phyloP scores from a whole-genome alignment of 2,329 filamentous ascomycete species.

The Cryphonectria naterciae region DNA sequence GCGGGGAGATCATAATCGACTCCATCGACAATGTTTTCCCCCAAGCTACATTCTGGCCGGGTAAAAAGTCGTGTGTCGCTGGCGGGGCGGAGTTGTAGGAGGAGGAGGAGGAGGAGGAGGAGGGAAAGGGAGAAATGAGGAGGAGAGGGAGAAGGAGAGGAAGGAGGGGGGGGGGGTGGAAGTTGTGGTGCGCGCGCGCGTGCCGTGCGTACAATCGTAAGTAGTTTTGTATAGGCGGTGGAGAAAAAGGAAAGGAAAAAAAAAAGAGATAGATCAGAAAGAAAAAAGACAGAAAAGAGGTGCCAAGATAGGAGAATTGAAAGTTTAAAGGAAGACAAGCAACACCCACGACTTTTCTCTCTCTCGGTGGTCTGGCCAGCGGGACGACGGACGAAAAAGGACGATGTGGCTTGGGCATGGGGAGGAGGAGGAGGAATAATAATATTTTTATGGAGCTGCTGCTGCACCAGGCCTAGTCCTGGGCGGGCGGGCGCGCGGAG shows the following conservation, averaged over 20 bases:
- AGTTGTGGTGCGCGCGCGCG: not conserved
- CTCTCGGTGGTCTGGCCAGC: not conserved
- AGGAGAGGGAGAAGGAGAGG: not conserved
- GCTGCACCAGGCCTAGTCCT: not conserved
- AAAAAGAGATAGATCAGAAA: not conserved
- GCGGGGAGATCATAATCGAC: slow-evolving; percentile 16
- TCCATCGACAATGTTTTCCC: slow-evolving; percentile 15
- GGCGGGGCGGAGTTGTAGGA: not conserved
- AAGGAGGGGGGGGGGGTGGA: too few species aligned
- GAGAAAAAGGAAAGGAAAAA: not conserved
- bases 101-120: not conserved
- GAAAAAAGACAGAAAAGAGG: not conserved
- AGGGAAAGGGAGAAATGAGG: too few species aligned
- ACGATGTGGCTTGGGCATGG: not conserved
- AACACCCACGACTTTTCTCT: not conserved
- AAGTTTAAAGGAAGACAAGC: not conserved
- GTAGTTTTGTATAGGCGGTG: not conserved
- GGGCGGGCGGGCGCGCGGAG: not conserved
- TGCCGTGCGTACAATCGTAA: not conserved
- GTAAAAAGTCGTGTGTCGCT: not conserved
- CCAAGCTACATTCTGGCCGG: slow-evolving; percentile 19
- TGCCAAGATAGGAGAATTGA: not conserved
- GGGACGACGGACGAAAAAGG: not conserved
- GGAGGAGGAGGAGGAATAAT: not conserved
- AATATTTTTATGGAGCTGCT: slow-evolving; percentile 2